Base-by-base conservation (phyloP, 257 asterid genomes). In the Anisodus tanguticus region DNA sequence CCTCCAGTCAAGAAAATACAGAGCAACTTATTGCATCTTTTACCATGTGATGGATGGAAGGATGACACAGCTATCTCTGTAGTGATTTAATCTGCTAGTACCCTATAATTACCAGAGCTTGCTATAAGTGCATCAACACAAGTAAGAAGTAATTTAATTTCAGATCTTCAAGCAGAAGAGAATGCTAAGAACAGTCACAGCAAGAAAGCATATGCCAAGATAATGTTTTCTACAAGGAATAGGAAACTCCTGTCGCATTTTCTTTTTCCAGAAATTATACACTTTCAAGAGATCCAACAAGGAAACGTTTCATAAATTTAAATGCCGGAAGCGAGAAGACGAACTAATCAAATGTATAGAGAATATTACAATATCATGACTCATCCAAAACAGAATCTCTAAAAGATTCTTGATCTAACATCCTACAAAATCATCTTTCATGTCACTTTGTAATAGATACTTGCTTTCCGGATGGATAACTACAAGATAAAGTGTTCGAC, bases 61-160 rank as follows among this genome's bases (percentile, higher is more conserved):
- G 49, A 62, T 67, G 49, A 3, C 12, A 4, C 49, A 37, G 74
- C 22, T 31, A 31, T 31, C 35, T 19, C 72, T 26, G 9, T 7
- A 13, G 26, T 68, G 6, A 68, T 68, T 39, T 37, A 41, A 68
- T 68, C 76, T 68, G 15, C 53, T 68, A 6, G 53, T 68, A 26
- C 72, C 72, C 76, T 37, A 51, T 12, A 39, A 37, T 68, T 39
- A 68, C 76, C 76, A 68, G 76, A 68, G 51, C 76, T 68, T 37
- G n/a, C 15, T 5, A 35, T 1, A 68, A 68, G 12, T 37, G 76
- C 51, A 37, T 39, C 11, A 37, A 10, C 39, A 68, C 22, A 67
- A 12, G 26, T 6, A 68, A 37, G 13, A 35, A 68, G 51, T 37
- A 35, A 15, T 12, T 35, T 35, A 12, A 37, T 22, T 68, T 68